These are phyloP conservation scores for Emydomyces testavorans DNA, from an alignment of 2,329 filamentous ascomycete species.

Conservation along the genomic window DNA sequence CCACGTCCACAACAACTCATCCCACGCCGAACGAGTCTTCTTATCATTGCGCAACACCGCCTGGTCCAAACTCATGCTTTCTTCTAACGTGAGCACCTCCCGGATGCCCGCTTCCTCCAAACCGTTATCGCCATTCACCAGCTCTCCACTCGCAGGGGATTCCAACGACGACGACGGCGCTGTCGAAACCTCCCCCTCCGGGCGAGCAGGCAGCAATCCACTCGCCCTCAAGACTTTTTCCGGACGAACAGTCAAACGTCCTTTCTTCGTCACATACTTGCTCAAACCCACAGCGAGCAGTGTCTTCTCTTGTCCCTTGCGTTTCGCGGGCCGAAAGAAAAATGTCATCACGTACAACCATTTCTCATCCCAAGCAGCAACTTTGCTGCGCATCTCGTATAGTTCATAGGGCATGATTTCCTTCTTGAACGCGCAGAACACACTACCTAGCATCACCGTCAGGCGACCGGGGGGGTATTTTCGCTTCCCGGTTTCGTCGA, in stretches of 20 bases:
- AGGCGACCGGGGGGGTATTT: slow-evolving; percentile 36
- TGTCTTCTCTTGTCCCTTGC: slow-evolving; percentile 46
- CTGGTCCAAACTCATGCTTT: slow-evolving; percentile 22
- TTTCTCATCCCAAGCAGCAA: slow-evolving; percentile 68
- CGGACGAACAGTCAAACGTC: slow-evolving; percentile 71
- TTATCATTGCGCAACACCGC: slow-evolving; percentile 25
- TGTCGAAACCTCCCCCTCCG: slow-evolving; percentile 42
- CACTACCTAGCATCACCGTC: slow-evolving; percentile 58
- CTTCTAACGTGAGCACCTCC: slow-evolving; percentile 28
- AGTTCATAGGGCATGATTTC: slow-evolving; percentile 59
- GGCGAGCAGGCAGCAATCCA: slow-evolving; percentile 61
- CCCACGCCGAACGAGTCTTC: slow-evolving; percentile 22
- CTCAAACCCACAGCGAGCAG: slow-evolving; percentile 61
- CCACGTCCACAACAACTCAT: slow-evolving; percentile 46
- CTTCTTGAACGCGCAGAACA: slow-evolving; percentile 59
- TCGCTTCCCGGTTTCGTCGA: slow-evolving; percentile 35
- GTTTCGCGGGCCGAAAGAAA: slow-evolving; percentile 47
- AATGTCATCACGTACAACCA: slow-evolving; percentile 69
- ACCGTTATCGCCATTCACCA: slow-evolving; percentile 23
- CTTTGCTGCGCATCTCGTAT: slow-evolving; percentile 62
- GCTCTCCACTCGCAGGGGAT: slow-evolving; percentile 21
- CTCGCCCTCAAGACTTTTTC: slow-evolving; percentile 61
- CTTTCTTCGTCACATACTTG: slow-evolving; percentile 76
- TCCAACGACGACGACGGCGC: slow-evolving; percentile 22
- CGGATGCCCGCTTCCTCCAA: slow-evolving; percentile 29